These are phyloP conservation scores for Calendula officinalis DNA, from an alignment of 129 eudicot genomes.

Conservation along the genomic window DNA sequence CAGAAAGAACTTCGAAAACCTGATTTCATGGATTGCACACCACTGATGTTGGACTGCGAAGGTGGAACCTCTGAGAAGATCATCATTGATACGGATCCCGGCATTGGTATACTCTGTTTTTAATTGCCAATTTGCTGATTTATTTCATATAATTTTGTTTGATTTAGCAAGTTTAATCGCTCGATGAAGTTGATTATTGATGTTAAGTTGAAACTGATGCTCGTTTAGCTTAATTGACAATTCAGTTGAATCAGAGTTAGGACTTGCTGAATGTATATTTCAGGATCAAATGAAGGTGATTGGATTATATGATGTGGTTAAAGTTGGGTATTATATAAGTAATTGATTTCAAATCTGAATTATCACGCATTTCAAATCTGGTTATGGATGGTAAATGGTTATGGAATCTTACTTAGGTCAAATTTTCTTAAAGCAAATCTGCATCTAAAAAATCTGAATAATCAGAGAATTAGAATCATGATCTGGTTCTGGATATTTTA, in stretches of 20 bases:
- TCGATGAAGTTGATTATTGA: background rate
- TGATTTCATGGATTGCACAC: conserved; percentile 5
- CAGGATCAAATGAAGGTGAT: background rate
- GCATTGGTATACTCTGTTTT: conserved; percentile 43
- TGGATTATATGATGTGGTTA: conserved; percentile 4
- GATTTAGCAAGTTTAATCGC: background rate
- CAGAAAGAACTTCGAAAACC: background rate
- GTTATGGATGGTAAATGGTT: background rate
- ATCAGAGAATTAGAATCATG: background rate
- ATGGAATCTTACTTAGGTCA: background rate
- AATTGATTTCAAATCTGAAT: background rate
- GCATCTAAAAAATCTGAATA: background rate
- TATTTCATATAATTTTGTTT: conserved; percentile 5
- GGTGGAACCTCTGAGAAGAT: conserved; percentile 41
- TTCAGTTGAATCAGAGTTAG: background rate
- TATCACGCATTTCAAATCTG: background rate
- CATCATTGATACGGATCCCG: conserved; percentile 77
- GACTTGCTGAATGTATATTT: too few species aligned
- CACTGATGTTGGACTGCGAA: background rate
- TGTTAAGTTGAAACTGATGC: conserved; percentile 2
- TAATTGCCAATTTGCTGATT: background rate
- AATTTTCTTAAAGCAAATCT: conserved; percentile 1
- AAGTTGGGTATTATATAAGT: background rate
- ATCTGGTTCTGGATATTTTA: too few species aligned
- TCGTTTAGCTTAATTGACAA: background rate